Evolutionary conservation across 257 asterid species (phyloP).

Genomic region (Solanum appendiculatum): DNA sequence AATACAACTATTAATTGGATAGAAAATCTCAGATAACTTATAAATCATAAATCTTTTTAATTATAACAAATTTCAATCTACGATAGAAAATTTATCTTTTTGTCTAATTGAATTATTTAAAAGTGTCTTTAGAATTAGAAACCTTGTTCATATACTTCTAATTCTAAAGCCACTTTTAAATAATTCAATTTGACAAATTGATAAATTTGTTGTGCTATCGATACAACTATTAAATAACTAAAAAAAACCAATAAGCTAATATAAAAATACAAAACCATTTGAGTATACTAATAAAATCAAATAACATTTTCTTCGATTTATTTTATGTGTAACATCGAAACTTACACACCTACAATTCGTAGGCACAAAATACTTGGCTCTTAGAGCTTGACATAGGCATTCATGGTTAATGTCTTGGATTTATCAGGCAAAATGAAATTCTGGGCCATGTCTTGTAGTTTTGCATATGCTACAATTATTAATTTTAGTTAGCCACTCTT

Average conservation of each 20-base stretch:
- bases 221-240: neutral
- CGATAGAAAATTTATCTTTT: neutral
- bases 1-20: neutral
- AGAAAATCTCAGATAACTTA: neutral
- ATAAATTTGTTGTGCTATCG: neutral
- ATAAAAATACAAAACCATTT: neutral
- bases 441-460: neutral
- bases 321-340: neutral
- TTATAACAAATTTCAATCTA: neutral
- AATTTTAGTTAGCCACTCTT: neutral
- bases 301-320: neutral
- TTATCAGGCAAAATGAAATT: slow-evolving; percentile 15
- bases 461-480: neutral
- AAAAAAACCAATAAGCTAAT: neutral
- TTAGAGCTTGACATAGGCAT: neutral
- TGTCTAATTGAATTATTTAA: neutral
- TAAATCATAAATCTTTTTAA: neutral
- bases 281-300: neutral
- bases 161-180: neutral
- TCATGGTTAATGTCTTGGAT: slow-evolving; percentile 10
- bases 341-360: neutral
- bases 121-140: neutral
- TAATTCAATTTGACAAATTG: neutral
- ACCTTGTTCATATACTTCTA: neutral
- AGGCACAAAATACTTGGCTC: neutral